phyloP scores from a whole-genome alignment of 768 basidiomycete species.

The Cyclocybe aegerita region DNA sequence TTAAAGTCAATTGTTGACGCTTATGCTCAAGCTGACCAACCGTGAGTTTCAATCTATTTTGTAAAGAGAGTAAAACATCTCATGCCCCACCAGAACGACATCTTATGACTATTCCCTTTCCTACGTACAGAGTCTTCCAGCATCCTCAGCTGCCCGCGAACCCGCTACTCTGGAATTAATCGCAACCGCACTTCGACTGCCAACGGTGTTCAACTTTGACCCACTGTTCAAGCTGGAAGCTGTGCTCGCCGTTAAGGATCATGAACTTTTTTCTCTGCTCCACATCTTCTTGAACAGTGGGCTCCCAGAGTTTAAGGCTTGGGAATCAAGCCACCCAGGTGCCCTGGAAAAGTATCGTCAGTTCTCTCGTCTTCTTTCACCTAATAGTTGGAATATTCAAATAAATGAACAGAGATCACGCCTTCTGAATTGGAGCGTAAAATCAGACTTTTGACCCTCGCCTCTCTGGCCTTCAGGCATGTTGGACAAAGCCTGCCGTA shows the following conservation, averaged over 20 bases:
- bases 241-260: conserved; percentile 61
- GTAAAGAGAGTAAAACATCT: not conserved
- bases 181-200: conserved; percentile 61
- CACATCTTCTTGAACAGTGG: conserved; percentile 71
- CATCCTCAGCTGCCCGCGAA: conserved; percentile 50
- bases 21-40: conserved; percentile 54
- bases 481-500: conserved; percentile 76
- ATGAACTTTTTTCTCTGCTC: conserved; percentile 74
- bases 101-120: conserved; percentile 67
- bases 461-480: conserved; percentile 75
- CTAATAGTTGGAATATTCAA: not conserved
- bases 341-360: conserved; percentile 58
- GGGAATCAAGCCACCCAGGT: conserved; percentile 51
- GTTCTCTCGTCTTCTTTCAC: conserved; percentile 16
- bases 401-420: conserved; percentile 9
- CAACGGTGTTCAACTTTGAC: conserved; percentile 79
- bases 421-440: conserved; percentile 69
- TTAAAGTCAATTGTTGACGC: conserved; percentile 62
- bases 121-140: conserved; percentile 60
- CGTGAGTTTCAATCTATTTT: conserved; percentile 42
- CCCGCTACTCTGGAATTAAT: conserved; percentile 61
- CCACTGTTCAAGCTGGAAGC: conserved; percentile 74
- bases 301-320: conserved; percentile 58
- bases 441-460: conserved; percentile 74
- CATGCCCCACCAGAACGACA: conserved; percentile 38